phyloP scores from a whole-genome alignment of 1,284 basidiomycete species.

The Caloboletus firmus region DNA sequence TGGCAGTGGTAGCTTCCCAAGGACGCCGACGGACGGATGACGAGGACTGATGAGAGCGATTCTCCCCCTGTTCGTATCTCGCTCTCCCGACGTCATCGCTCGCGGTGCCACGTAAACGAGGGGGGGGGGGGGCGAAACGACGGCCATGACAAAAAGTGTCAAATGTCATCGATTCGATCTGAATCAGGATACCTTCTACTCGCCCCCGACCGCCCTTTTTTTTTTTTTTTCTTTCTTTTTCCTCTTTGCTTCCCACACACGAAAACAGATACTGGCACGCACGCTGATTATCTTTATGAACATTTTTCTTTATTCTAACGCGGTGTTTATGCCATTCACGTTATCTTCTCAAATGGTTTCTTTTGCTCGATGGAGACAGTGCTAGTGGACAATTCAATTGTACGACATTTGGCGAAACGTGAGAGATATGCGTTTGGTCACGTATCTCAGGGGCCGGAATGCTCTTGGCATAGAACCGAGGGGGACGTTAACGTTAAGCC shows the following conservation, averaged over 20 bases:
- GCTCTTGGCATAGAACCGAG: not conserved
- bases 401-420: constrained; percentile 8
- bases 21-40: not conserved
- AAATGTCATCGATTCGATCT: not conserved
- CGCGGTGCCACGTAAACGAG: not conserved
- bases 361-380: not conserved
- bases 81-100: not conserved
- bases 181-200: not conserved
- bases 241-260: not conserved
- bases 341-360: not conserved
- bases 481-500: not conserved
- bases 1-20: constrained; percentile 9
- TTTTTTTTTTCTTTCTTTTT: not conserved
- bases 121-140: not conserved
- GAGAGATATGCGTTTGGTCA: constrained; percentile 6
- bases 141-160: not conserved
- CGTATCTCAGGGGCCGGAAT: constrained; percentile 1
- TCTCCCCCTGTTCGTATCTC: not conserved
- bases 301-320: constrained; percentile 13
- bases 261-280: too few relatives aligned
- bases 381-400: not conserved
- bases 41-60: constrained; percentile 8
- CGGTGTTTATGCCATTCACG: constrained; percentile 31
- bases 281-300: constrained; percentile 31
- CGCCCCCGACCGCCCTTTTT: not conserved